Evolutionary conservation across 306 rosid species (phyloP), one percentile per base, ranked within the genome.

Genomic region (Trifolium repens): DNA sequence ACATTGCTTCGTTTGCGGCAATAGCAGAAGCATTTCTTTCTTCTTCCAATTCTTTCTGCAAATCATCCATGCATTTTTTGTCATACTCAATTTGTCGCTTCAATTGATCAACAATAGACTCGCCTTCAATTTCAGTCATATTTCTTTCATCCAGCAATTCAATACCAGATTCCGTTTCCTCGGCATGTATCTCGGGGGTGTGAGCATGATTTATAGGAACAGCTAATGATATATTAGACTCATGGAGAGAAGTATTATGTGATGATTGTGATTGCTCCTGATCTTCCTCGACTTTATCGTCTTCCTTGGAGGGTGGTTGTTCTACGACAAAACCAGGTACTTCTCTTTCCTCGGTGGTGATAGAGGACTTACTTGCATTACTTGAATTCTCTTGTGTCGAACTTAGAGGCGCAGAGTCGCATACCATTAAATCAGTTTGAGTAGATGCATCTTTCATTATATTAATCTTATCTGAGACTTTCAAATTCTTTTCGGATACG

Each of bases 1-100:
- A 90, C 98, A 94, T 89, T 15, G 98, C 89, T 86, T 90, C 85
- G 88, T 87, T 85, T 74, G 90, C 88, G 35, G 98, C 97, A 66
- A 90, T 78, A 70, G 82, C 89, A 58, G 97, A 70, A 24, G 97
- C 98, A 47, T 77, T 94, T 78, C 97, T 84, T 84, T 94, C 98
- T 89, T 82, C 97, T 73, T 92, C 96, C 69, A 94, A 57, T 79
- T 94, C 98, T 81, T 70, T 87, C 6, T 82, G 78, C 80, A 94
- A 82, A 54, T 71, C 79, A 42, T 50, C 84, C 55, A 94, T 77
- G 84, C 84, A 84, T 78, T 84, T 85, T 62, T 72, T 94, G 73
- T 86, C 85, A 63, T 85, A 69, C 40, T 86, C 90, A 75, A 89
- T 35, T 69, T 85, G 93, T 67, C 86, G 85, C 78, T 75, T 86